A percentile compares a stretch with the other conserved stretches of the same genome.
Evolutionary conservation across 2,329 filamentous ascomycete genomes (phyloP).

Genomic region (Aspergillus sp.): DNA sequence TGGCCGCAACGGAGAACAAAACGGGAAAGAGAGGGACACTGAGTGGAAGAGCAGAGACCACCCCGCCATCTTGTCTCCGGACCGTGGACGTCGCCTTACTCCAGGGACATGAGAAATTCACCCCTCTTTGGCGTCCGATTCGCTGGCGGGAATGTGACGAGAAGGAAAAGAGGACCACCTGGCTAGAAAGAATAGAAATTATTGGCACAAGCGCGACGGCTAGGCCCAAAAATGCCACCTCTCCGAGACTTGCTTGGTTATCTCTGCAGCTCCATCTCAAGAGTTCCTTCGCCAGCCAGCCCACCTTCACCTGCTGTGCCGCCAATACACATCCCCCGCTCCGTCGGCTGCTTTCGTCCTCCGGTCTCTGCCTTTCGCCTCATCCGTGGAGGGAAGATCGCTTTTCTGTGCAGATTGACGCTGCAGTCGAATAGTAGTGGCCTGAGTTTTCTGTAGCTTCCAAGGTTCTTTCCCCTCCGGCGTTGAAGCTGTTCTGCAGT

Average conservation of each 20-base stretch:
- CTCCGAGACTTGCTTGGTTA: slow-evolving; percentile 5
- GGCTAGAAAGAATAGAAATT: not conserved
- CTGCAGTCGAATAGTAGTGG: slow-evolving; percentile 8
- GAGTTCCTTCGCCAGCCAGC: not conserved
- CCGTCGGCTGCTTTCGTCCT: slow-evolving; percentile 8
- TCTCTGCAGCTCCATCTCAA: slow-evolving; percentile 6
- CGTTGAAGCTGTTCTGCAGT: not conserved
- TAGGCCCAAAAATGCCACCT: not conserved
- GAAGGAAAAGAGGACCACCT: slow-evolving; percentile 10
- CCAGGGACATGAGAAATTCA: slow-evolving; percentile 5
- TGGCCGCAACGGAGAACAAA: slow-evolving; percentile 1
- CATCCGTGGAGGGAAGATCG: slow-evolving; percentile 4
- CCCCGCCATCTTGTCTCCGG: slow-evolving; percentile 4
- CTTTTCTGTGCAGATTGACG: slow-evolving; percentile 11
- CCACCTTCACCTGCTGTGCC: slow-evolving; percentile 6
- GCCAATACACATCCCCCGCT: slow-evolving; percentile 12
- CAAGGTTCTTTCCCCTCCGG: too few species aligned
- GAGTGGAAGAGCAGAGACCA: not conserved
- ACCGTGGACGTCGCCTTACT: slow-evolving; percentile 6
- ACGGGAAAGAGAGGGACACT: slow-evolving; percentile 1
- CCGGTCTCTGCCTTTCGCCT: slow-evolving; percentile 7
- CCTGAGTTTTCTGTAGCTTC: slow-evolving; percentile 1
- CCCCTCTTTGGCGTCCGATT: slow-evolving; percentile 7
- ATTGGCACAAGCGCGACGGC: not conserved
- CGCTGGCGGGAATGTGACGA: not conserved